Conservation (phyloP, 1,284 basidiomycete genomes). For the Fomitopsis pinicola region DNA sequence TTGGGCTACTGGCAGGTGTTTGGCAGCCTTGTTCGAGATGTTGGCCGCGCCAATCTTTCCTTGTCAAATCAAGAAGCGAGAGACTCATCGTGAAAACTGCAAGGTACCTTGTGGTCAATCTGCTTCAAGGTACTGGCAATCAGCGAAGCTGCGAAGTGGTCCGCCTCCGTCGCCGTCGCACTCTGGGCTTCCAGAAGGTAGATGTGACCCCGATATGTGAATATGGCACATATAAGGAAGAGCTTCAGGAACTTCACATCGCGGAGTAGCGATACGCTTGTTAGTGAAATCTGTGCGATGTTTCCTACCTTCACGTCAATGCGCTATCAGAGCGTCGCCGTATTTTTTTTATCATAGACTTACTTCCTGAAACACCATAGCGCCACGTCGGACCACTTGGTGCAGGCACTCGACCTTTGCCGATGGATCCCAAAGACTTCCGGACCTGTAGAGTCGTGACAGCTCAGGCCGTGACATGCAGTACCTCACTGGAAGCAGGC, state of each 20-base stretch:
- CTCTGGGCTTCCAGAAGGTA: constrained; percentile 97
- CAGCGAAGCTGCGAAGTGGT: constrained; percentile 96
- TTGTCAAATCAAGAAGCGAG: constrained; percentile 97
- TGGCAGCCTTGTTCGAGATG: constrained; percentile 97
- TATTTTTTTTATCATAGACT: too few relatives aligned
- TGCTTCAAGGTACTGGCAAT: constrained; percentile 91
- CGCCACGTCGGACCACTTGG: too few relatives aligned
- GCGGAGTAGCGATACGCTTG: constrained; percentile 97
- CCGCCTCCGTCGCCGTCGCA: constrained; percentile 98
- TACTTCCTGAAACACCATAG: too few relatives aligned
- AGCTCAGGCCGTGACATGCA: too few relatives aligned
- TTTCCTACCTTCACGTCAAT: constrained; percentile 35
- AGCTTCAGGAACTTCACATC: constrained; percentile 99
- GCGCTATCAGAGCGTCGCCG: too few relatives aligned
- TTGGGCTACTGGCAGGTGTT: too few relatives aligned
- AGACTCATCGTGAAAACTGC: constrained; percentile 88
- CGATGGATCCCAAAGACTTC: too few relatives aligned
- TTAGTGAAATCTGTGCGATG: constrained; percentile 77
- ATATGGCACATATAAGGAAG: constrained; percentile 98
- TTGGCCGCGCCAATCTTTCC: constrained; percentile 99
- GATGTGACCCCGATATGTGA: constrained; percentile 99
- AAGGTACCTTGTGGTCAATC: constrained; percentile 94
- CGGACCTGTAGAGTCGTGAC: too few relatives aligned
- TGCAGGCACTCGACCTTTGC: too few relatives aligned
- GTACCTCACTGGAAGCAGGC: too few relatives aligned